Base-by-base conservation (phyloP, 257 asterid species). In the Solanum piurae region DNA sequence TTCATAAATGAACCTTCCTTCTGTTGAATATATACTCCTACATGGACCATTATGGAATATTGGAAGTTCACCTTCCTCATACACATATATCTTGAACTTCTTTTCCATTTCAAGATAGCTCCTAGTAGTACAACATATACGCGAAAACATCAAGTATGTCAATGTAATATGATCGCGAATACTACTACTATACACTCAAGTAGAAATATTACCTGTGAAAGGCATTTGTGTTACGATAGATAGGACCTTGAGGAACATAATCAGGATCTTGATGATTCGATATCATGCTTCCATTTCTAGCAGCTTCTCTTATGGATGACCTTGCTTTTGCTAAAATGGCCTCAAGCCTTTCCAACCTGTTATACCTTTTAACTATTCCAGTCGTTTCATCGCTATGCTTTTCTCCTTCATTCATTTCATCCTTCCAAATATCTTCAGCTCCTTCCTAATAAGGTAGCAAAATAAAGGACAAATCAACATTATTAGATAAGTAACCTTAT, bases 61-160 rank as follows among this genome's bases (percentile, higher is more conserved):
- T 7, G 99, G 98, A 11, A 89, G 92, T 74, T 96, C 98, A 6
- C 99, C 99, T 92, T 96, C 99, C 83, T 93, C 92, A 74, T 96
- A 96, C 14, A 94, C 94, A 58, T 93, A 95, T 5, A 94, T 87
- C 90, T 95, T 96, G 93, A 96, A 96, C 88, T 27, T 66, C 42
- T 83, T 93, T 92, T 95, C 99, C 98, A 96, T 95, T 87, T 94
- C 98, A 12, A 58, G 85, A 89, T 95, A 94, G 91, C 98, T 94
- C 93, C 98, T 95, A 36, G 82, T 94, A 52, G 82, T 73, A 36
- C 69, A 86, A 85, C 12, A 62, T 62, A 0, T 29, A 29, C 29
- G 29, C 29, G 29, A 29, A 2, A 14, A 71, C 23, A 36, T 27
- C 21, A 85, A 55, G 3, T 16, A 73, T 86, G 33, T 34, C 11